These are phyloP conservation scores for Heterobasidion irregulare DNA, from an alignment of 1,284 basidiomycete species.

Conservation along the genomic window DNA sequence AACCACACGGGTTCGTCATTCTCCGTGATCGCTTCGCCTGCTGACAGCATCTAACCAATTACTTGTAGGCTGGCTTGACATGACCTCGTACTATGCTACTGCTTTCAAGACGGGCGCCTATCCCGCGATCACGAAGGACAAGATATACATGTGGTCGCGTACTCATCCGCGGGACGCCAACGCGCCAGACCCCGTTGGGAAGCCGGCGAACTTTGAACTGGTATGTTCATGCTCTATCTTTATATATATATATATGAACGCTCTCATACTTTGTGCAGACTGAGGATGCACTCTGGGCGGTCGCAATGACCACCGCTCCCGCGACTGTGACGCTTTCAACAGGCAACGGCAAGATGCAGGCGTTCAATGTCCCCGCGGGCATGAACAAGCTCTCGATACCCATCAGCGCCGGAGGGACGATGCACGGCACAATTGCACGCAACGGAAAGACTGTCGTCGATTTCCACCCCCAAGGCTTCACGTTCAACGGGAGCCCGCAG, in stretches of 20 bases:
- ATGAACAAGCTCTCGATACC: conserved; percentile 59
- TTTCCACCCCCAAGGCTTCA: conserved; percentile 38
- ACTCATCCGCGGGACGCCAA: conserved; percentile 57
- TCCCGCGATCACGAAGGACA: conserved; percentile 56
- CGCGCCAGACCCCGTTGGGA: conserved; percentile 42
- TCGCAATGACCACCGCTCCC: conserved; percentile 55
- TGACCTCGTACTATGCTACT: conserved; percentile 63
- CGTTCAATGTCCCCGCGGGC: conserved; percentile 47
- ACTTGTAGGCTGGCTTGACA: conserved; percentile 46
- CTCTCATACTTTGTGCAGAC: conserved; percentile 21
- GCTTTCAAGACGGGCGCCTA: conserved; percentile 72
- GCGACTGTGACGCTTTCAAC: conserved; percentile 44
- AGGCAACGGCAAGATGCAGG: conserved; percentile 33
- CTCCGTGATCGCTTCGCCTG: neutral
- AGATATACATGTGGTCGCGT: conserved; percentile 67
- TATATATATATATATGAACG: too few species aligned
- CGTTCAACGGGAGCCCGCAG: conserved; percentile 41
- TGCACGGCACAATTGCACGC: conserved; percentile 52
- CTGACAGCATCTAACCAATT: neutral
- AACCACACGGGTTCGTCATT: conserved; percentile 30
- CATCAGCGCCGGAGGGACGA: conserved; percentile 47
- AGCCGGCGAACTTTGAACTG: conserved; percentile 48
- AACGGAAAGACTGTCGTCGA: conserved; percentile 43
- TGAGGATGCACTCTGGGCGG: conserved; percentile 54
- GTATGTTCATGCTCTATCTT: conserved; percentile 17